Percentiles rank a stretch among this genome's conserved stretches.
Conservation (phyloP, 2,329 filamentous ascomycete species). For the Sclerotinia borealis region DNA sequence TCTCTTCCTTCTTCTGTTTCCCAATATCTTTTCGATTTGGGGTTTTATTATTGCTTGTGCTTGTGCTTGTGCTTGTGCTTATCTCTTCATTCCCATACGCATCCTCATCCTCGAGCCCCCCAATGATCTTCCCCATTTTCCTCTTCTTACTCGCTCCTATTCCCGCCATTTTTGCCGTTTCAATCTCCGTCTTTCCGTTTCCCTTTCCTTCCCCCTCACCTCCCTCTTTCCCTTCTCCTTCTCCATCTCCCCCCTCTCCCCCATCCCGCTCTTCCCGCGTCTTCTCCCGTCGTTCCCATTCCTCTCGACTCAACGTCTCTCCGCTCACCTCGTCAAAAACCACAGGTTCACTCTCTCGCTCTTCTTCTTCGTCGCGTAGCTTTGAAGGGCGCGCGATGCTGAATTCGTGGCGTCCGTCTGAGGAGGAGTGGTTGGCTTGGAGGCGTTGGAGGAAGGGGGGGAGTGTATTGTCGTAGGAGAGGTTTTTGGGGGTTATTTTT, state of each 20-base stretch:
- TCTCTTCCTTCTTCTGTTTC: neutral
- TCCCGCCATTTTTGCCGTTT: slow-evolving; percentile 35
- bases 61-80: too few relatives aligned
- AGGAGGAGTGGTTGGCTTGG: slow-evolving; percentile 46
- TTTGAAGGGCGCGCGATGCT: slow-evolving; percentile 34
- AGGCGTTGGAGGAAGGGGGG: slow-evolving; percentile 56
- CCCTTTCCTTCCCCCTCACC: slow-evolving; percentile 31
- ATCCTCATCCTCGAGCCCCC: slow-evolving; percentile 28
- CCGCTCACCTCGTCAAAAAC: slow-evolving; percentile 70
- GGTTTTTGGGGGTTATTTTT: slow-evolving; percentile 63
- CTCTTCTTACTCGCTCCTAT: slow-evolving; percentile 48
- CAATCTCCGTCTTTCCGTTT: slow-evolving; percentile 41
- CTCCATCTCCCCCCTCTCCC: slow-evolving; percentile 12
- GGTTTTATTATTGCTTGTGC: neutral
- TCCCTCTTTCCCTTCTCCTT: neutral
- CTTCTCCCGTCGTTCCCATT: slow-evolving; percentile 32
- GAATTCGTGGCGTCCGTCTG: slow-evolving; percentile 39
- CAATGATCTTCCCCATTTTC: slow-evolving; percentile 48
- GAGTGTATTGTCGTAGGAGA: slow-evolving; percentile 56
- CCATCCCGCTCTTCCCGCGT: slow-evolving; percentile 24
- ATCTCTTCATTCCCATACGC: neutral
- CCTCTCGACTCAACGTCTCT: slow-evolving; percentile 39
- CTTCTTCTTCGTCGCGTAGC: slow-evolving; percentile 56
- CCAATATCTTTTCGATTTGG: neutral
- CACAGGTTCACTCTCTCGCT: slow-evolving; percentile 71